These are phyloP conservation scores for Ambrosiella cleistominuta DNA, from an alignment of 2,329 filamentous ascomycete species.

Conservation along the genomic window DNA sequence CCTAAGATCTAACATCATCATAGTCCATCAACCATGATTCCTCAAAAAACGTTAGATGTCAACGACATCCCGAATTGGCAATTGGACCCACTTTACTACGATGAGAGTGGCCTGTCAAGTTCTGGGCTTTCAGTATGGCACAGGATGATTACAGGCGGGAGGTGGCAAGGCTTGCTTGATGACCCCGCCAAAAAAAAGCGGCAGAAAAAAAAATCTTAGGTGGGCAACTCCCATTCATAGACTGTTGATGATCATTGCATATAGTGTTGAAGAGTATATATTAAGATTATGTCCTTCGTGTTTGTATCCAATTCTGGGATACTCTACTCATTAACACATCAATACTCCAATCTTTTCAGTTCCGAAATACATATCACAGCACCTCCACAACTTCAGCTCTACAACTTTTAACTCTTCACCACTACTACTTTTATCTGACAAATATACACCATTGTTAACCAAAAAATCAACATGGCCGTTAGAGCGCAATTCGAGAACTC, in stretches of 20 bases:
- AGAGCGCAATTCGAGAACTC: slow-evolving; percentile 74
- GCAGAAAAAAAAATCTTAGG: neutral
- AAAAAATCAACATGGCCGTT: slow-evolving; percentile 39
- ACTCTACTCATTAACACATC: too few species aligned
- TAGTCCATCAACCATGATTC: too few species aligned
- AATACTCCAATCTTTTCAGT: too few species aligned
- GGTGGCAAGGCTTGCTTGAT: neutral
- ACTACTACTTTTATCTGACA: neutral
- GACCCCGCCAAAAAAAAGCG: neutral
- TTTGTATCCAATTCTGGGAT: too few species aligned
- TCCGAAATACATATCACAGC: too few species aligned
- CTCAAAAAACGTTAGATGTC: too few species aligned
- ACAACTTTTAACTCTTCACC: neutral
- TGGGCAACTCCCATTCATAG: neutral
- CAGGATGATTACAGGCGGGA: neutral
- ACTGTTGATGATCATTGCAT: neutral
- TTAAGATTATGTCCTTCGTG: too few species aligned
- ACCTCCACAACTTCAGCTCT: neutral
- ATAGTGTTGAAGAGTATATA: too few species aligned
- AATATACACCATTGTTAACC: neutral
- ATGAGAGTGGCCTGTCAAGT: neutral
- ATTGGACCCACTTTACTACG: neutral
- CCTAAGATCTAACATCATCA: too few species aligned
- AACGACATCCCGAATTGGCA: neutral
- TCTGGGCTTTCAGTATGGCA: neutral